Evolutionary conservation across 805 yeast species (phyloP), one percentile per base, ranked within the genome.

Genomic region (Lipomyces chichibuensis): DNA sequence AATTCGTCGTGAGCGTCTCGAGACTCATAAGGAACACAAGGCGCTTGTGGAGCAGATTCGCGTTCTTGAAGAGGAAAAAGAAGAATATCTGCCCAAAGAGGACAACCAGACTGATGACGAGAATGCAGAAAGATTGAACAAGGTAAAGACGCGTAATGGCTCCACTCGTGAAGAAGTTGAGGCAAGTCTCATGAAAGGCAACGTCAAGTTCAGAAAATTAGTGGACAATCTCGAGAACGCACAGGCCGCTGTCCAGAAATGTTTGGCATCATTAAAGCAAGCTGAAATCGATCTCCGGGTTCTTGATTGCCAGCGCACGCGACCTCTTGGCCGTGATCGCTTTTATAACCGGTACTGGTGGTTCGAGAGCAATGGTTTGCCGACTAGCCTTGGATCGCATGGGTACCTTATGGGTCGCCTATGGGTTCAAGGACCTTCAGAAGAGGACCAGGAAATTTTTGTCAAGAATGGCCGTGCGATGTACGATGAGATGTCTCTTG

Each of bases 281-380:
- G 78, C 87, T 20, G 97, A 91, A 72, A 83, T 80, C 67, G 81
- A 85, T 65, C 79, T 95, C 29, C 69, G 76, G 4, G 69, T 69
- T 11, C 70, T 76, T 20, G 97, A 93, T 74, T 83, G 88, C 67
- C 97, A 92, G 75, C 80, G 98, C 65, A 83, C 92, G 59, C 84
- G 85, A 63, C 82, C 86, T 37, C 79, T 95, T 33, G 99, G 99
- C 1, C 84, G 87, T 66, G 99, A 95, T 77, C 80, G 97, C 60
- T 84, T 85, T 66, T 92, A 82, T 76, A 95, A 95, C 79, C 82
- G 93, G 71, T 95, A 94, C 76, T 95, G 97, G 96, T 95, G 97
- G 97, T 87, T 92, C 75, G 98, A 94, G 74, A 83, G 83, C 69
- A 89, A 89, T 74, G 99, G 98, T 0, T 81, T 92, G 39, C 68